Evolutionary conservation across 805 yeast genomes (phyloP), one percentile per base, ranked within the genome.

Genomic region (Saccharomycopsis oosterbeekiorum): DNA sequence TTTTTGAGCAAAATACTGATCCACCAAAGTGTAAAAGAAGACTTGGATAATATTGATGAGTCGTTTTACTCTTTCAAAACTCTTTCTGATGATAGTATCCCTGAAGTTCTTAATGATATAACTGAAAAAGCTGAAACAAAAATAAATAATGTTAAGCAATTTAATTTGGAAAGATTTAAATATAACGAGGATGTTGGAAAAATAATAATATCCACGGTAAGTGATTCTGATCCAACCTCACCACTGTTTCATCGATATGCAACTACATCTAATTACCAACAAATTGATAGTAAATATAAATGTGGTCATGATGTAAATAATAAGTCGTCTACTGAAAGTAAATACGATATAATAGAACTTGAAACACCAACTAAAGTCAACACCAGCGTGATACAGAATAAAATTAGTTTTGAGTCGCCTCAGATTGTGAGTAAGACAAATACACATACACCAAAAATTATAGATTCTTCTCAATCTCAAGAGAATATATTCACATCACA

Each of bases 401-500:
- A 47, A 21, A 6, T 26, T 12, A 47, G 53, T 24, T 47, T 47
- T 47, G 53, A 47, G 2, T 47, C 53, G 14, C 53, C 53, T 1
- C 53, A 47, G 34, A 47, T 47, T 47, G 26, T 24, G 14, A 21
- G n/a, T 2, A 47, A 47, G 21, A 10, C 53, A 17, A 47, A 21
- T 15, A 19, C 34, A 8, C 53, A 47, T 9, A 34, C 26, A 11
- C 53, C 53, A 14, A 47, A 47, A 21, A 47, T 47, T 10, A 21
- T 47, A 47, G 53, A 47, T 12, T 56, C 58, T 15, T 41, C 26
- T 51, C 47, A 56, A 15, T 56, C 51, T 4, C 63, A 47, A 47
- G 53, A 47, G 10, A 47, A 21, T 21, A 24, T 15, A 47, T 47
- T 15, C n/a, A 6, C 8, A 19, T 47, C 53, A 21, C 53, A 47